Percentiles rank a stretch among this genome's conserved stretches.
Conservation (phyloP, 2,329 filamentous ascomycete genomes). For the Colletotrichum lini region DNA sequence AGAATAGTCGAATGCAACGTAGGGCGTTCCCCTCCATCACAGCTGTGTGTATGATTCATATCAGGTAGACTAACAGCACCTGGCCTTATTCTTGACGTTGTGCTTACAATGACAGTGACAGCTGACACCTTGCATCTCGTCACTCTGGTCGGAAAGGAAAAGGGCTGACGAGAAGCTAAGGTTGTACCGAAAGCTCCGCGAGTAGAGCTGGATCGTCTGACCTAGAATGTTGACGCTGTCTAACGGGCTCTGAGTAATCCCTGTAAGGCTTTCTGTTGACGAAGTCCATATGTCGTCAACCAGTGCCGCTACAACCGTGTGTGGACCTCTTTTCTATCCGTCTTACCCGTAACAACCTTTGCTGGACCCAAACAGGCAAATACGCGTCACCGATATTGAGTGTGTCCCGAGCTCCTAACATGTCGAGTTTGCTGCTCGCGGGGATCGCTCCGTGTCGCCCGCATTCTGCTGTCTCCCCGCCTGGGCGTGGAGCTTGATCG, state of each 20-base stretch:
- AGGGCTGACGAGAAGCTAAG: no score
- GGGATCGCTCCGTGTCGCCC: conserved; percentile 7
- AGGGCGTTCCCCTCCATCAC: neutral
- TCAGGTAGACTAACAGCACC: neutral
- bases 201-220: neutral
- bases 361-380: neutral
- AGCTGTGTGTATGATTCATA: neutral
- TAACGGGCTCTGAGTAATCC: conserved; percentile 1
- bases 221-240: no score
- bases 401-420: neutral
- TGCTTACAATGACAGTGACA: neutral
- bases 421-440: neutral
- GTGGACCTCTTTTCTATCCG: conserved; percentile 3
- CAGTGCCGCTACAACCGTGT: conserved; percentile 28
- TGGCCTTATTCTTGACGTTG: conserved; percentile 15
- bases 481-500: neutral
- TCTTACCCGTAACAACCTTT: conserved; percentile 5
- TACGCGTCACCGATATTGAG: conserved; percentile 26
- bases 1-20: conserved; percentile 2
- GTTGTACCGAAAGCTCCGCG: conserved; percentile 2
- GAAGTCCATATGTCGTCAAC: neutral
- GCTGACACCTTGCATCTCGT: neutral
- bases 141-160: neutral
- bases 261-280: neutral
- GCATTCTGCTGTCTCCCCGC: neutral